phyloP scores from a whole-genome alignment of 768 basidiomycete genomes.

The Pisolithus marmoratus region DNA sequence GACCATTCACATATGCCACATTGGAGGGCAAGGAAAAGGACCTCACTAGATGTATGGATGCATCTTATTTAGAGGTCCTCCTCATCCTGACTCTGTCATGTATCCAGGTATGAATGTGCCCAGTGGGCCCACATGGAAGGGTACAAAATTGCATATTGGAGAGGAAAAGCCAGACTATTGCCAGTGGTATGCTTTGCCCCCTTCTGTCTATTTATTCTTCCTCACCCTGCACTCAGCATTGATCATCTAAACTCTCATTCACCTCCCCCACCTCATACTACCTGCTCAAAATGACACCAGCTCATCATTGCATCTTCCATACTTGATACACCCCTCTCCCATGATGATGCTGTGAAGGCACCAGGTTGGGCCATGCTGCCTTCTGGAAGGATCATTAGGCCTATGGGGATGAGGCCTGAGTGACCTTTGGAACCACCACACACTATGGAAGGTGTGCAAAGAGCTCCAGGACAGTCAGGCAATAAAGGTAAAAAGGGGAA shows the following conservation, averaged over 20 bases:
- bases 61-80: not conserved
- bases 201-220: not conserved
- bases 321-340: too few species aligned
- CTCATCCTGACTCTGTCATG: not conserved
- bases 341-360: too few species aligned
- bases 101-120: constrained; percentile 66
- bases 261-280: constrained; percentile 22
- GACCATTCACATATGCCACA: too few species aligned
- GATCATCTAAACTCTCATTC: constrained; percentile 13
- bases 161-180: constrained; percentile 75
- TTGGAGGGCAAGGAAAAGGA: constrained; percentile 50
- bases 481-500: constrained; percentile 32
- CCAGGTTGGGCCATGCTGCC: too few species aligned
- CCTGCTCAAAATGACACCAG: too few species aligned
- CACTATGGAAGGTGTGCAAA: constrained; percentile 3
- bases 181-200: constrained; percentile 42
- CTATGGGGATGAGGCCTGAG: too few species aligned
- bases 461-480: constrained; percentile 10
- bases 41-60: constrained; percentile 56
- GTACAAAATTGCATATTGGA: constrained; percentile 75
- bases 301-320: too few species aligned
- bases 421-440: constrained; percentile 43
- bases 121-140: constrained; percentile 84
- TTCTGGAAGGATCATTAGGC: too few species aligned
- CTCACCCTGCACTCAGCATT: constrained; percentile 1